phyloP scores from a whole-genome alignment of 805 yeast species.

The Jamesozyma spencerorum region DNA sequence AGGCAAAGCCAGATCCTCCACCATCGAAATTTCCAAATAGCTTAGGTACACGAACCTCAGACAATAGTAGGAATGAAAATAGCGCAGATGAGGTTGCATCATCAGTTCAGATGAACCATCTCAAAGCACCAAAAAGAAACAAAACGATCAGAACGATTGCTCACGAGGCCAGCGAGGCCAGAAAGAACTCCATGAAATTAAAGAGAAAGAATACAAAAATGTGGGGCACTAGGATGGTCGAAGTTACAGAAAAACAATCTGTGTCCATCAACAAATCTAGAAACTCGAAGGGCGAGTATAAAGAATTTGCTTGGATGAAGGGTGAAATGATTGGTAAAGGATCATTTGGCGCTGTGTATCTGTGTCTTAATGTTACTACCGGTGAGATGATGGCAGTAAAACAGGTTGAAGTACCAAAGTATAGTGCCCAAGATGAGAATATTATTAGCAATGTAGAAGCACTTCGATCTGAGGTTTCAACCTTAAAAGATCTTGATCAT shows the following conservation, averaged over 20 bases:
- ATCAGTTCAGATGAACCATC: background rate
- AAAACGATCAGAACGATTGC: slow-evolving; percentile 92
- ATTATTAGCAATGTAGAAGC: slow-evolving; percentile 66
- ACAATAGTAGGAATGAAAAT: background rate
- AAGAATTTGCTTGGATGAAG: slow-evolving; percentile 93
- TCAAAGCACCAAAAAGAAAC: slow-evolving; percentile 47
- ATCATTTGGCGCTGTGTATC: slow-evolving; percentile 86
- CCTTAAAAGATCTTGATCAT: slow-evolving; percentile 90
- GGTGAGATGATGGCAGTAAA: slow-evolving; percentile 99
- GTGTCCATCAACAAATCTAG: slow-evolving; percentile 59
- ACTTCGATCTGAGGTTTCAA: slow-evolving; percentile 80
- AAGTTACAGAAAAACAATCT: slow-evolving; percentile 67
- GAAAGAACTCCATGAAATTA: slow-evolving; percentile 35
- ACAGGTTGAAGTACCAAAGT: slow-evolving; percentile 66
- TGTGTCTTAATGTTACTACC: slow-evolving; percentile 88
- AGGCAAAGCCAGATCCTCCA: background rate
- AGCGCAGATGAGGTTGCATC: background rate
- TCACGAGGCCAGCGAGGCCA: slow-evolving; percentile 69
- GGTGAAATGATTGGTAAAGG: slow-evolving; percentile 97
- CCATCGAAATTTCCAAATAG: background rate
- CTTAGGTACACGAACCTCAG: too few relatives aligned
- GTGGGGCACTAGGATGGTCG: slow-evolving; percentile 95
- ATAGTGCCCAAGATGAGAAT: slow-evolving; percentile 34
- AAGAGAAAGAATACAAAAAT: slow-evolving; percentile 81
- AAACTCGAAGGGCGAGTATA: slow-evolving; percentile 57